Evolutionary conservation across 148 eudicot genomes (phyloP).

Genomic region (Spergularia marina): DNA sequence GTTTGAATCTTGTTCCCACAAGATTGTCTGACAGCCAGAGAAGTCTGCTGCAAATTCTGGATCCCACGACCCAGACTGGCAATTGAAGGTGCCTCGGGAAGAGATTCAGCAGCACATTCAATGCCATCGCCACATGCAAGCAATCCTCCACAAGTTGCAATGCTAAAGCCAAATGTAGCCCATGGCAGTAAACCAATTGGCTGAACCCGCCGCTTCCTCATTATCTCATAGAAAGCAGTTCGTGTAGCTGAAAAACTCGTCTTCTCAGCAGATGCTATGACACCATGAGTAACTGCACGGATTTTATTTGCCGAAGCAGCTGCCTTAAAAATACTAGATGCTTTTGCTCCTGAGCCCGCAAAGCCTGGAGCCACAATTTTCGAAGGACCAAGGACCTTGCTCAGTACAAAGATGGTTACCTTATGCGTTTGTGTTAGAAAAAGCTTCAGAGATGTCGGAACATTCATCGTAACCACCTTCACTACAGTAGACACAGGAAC

Average conservation of each 20-base stretch:
- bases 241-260: conserved; percentile 88
- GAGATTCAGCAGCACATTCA: conserved; percentile 64
- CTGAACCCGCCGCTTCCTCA: conserved; percentile 65
- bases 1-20: conserved; percentile 64
- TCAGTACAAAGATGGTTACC: conserved; percentile 43
- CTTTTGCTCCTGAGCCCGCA: conserved; percentile 58
- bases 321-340: conserved; percentile 56
- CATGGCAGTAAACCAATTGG: conserved; percentile 74
- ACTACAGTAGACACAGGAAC: conserved; percentile 64
- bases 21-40: conserved; percentile 24
- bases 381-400: conserved; percentile 65
- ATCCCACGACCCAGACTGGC: conserved; percentile 40
- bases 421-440: conserved; percentile 63
- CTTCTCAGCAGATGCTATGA: conserved; percentile 86
- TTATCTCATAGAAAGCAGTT: conserved; percentile 88
- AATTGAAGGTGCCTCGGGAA: conserved; percentile 32
- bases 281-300: conserved; percentile 66
- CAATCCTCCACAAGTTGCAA: conserved; percentile 74
- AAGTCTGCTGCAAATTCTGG: conserved; percentile 31
- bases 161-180: conserved; percentile 84
- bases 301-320: conserved; percentile 77
- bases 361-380: conserved; percentile 57
- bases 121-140: conserved; percentile 54
- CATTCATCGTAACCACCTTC: conserved; percentile 58
- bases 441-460: conserved; percentile 65